Evolutionary conservation across 768 basidiomycete species (phyloP).

Genomic region (Gautieria morchelliformis): DNA sequence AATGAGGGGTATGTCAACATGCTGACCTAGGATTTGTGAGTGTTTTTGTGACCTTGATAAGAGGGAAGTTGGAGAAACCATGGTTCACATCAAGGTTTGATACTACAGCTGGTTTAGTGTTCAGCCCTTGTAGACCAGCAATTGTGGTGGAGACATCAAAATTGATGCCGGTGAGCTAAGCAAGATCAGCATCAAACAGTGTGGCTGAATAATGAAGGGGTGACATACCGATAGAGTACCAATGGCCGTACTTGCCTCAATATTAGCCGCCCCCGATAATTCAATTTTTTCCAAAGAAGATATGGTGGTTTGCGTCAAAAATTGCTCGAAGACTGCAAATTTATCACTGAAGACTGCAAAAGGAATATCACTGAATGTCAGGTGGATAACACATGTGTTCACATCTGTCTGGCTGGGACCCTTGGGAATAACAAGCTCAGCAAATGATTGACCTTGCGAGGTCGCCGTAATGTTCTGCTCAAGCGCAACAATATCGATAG

Average conservation of each 20-base stretch:
- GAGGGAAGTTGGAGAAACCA: constrained; percentile 54
- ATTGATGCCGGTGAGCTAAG: constrained; percentile 36
- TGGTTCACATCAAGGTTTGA: constrained; percentile 55
- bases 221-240: constrained; percentile 36
- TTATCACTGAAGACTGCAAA: constrained; percentile 43
- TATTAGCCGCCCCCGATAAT: constrained; percentile 42
- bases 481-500: constrained; percentile 53
- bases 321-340: constrained; percentile 46
- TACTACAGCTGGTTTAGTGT: constrained; percentile 46
- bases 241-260: constrained; percentile 54
- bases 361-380: constrained; percentile 50
- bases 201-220: not conserved
- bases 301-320: constrained; percentile 51
- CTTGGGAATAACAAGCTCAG: constrained; percentile 49
- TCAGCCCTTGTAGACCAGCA: constrained; percentile 55
- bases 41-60: constrained; percentile 54
- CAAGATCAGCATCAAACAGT: not conserved
- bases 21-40: constrained; percentile 58
- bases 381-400: constrained; percentile 46
- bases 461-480: constrained; percentile 50
- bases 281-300: constrained; percentile 35
- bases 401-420: constrained; percentile 52
- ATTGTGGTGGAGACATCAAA: constrained; percentile 53
- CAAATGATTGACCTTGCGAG: constrained; percentile 44
- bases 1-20: not conserved